A percentile compares a stretch with the other conserved stretches of the same genome.
Conservation (phyloP, 305 asterid genomes). For the Solanum hybrid region DNA sequence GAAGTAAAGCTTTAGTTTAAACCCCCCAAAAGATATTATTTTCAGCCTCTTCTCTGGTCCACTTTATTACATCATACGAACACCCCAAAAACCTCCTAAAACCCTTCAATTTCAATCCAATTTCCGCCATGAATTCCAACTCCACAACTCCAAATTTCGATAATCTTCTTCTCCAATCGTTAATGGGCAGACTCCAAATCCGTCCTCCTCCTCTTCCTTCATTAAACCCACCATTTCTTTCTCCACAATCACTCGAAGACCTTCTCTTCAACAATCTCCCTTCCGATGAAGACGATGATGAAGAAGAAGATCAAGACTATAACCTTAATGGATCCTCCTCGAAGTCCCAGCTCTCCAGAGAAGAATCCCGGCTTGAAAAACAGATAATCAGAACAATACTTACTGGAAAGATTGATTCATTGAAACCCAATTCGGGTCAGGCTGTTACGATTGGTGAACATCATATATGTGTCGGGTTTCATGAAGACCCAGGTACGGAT, state of each 20-base stretch:
- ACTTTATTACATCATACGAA: not conserved
- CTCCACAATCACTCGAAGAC: constrained; percentile 55
- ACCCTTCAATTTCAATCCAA: constrained; percentile 10
- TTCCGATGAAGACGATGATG: constrained; percentile 42
- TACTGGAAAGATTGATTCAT: constrained; percentile 43
- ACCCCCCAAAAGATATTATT: not conserved
- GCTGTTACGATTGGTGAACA: constrained; percentile 75
- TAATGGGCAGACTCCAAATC: constrained; percentile 72
- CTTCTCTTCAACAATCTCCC: constrained; percentile 46
- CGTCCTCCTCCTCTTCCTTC: constrained; percentile 32
- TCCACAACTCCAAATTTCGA: constrained; percentile 69
- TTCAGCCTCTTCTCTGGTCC: not conserved
- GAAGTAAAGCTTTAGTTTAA: no score
- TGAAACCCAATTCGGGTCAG: constrained; percentile 88
- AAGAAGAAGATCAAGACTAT: constrained; percentile 9
- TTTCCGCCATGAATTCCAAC: constrained; percentile 30
- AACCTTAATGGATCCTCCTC: constrained; percentile 23
- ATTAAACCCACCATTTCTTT: constrained; percentile 15
- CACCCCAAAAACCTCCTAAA: not conserved
- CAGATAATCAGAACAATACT: constrained; percentile 65
- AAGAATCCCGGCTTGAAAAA: constrained; percentile 77
- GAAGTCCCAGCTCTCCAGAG: constrained; percentile 60
- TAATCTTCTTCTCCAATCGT: constrained; percentile 70
- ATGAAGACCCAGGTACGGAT: constrained; percentile 59
- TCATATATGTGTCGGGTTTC: constrained; percentile 84